These are phyloP conservation scores for Spongispora temasekensis DNA, from an alignment of 1,284 basidiomycete species.

Conservation along the genomic window DNA sequence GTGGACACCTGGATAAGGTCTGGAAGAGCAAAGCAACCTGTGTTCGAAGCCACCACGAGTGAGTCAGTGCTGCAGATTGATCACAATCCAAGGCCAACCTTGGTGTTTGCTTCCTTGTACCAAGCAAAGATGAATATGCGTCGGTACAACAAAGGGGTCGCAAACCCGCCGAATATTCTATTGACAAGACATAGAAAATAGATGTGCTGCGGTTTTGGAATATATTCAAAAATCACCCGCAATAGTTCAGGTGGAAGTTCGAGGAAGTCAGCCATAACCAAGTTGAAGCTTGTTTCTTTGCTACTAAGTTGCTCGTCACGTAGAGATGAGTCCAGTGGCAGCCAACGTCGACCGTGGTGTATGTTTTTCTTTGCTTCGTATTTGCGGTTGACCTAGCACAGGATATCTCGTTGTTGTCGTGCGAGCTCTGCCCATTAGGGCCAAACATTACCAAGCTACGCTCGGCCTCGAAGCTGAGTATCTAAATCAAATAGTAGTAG, in stretches of 20 bases:
- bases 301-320: too few species aligned
- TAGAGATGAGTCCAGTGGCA: too few species aligned
- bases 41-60: neutral
- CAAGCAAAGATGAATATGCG: constrained; percentile 62
- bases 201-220: constrained; percentile 55
- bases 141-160: constrained; percentile 52
- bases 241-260: constrained; percentile 65
- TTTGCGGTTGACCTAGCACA: too few species aligned
- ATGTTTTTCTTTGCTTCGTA: too few species aligned
- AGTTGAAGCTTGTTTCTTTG: too few species aligned
- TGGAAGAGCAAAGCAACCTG: constrained; percentile 56
- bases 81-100: constrained; percentile 38
- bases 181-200: constrained; percentile 55
- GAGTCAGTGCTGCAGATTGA: neutral
- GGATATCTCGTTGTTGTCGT: too few species aligned
- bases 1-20: constrained; percentile 48
- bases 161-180: constrained; percentile 51
- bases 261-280: constrained; percentile 43
- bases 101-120: constrained; percentile 61
- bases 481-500: too few species aligned
- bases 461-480: too few species aligned
- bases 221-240: constrained; percentile 49
- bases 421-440: too few species aligned
- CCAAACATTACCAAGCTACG: too few species aligned
- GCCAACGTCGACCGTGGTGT: too few species aligned